A percentile compares a stretch with the other conserved stretches of the same genome.
These are phyloP conservation scores for Phytopythium sindhum DNA, from an alignment of 352 stramenopile genomes.

Conservation along the genomic window DNA sequence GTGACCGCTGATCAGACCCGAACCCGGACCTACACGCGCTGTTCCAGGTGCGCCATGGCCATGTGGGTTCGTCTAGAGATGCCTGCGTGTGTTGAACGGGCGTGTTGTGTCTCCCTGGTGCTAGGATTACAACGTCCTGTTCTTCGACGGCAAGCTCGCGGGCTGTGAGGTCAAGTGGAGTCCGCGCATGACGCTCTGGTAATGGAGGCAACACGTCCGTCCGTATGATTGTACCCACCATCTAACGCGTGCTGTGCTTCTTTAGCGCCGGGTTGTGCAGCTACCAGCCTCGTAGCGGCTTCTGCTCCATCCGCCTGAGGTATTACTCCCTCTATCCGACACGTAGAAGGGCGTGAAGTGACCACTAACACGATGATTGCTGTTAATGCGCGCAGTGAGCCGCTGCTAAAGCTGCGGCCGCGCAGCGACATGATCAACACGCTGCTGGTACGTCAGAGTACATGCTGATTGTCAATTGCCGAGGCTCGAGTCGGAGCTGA, in stretches of 20 bases:
- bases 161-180: constrained; percentile 89
- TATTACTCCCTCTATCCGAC: constrained; percentile 10
- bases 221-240: neutral
- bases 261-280: constrained; percentile 74
- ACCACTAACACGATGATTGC: neutral
- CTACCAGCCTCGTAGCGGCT: constrained; percentile 67
- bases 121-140: constrained; percentile 81
- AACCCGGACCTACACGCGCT: constrained; percentile 79
- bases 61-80: neutral
- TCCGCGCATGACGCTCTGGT: constrained; percentile 89
- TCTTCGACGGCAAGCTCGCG: constrained; percentile 74
- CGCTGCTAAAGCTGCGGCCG: constrained; percentile 76
- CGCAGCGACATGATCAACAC: constrained; percentile 86
- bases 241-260: neutral
- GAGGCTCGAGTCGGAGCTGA: constrained; percentile 1
- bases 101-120: neutral
- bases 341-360: neutral
- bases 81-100: neutral
- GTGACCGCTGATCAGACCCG: constrained; percentile 37
- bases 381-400: constrained; percentile 39
- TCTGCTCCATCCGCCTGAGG: constrained; percentile 85
- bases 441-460: constrained; percentile 51
- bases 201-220: neutral
- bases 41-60: constrained; percentile 40
- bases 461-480: constrained; percentile 3